A percentile compares a stretch with the other conserved stretches of the same genome.
phyloP scores from a whole-genome alignment of 2,329 filamentous ascomycete genomes.

The Penicillium expansum region DNA sequence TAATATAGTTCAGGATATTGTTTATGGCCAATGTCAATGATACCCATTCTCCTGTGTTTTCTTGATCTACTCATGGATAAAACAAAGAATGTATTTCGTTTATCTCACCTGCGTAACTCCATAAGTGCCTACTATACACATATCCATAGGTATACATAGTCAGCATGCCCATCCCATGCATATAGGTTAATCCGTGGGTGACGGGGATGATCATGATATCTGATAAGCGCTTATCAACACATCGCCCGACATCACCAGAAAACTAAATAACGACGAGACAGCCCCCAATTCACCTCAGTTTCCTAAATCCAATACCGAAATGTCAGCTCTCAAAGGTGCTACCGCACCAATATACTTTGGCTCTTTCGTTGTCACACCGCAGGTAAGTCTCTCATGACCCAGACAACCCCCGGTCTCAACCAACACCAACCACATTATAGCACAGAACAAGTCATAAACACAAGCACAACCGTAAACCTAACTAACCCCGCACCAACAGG shows the following conservation, averaged over 20 bases:
- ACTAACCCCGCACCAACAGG: conserved; percentile 49
- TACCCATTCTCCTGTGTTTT: conserved; percentile 20
- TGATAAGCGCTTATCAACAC: conserved; percentile 8
- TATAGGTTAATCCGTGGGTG: too few species aligned
- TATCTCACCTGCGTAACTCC: not conserved
- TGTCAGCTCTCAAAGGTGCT: conserved; percentile 33
- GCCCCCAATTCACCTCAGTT: not conserved
- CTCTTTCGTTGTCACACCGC: conserved; percentile 70
- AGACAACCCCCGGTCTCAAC: not conserved
- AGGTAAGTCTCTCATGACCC: conserved; percentile 48
- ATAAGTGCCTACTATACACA: not conserved
- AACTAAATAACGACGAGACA: not conserved
- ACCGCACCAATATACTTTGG: conserved; percentile 62
- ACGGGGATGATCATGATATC: not conserved
- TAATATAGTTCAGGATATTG: conserved; percentile 25
- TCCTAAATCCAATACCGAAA: conserved; percentile 11
- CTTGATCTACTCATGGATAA: not conserved
- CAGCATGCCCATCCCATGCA: too few species aligned
- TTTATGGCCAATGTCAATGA: conserved; percentile 28
- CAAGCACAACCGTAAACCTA: conserved; percentile 3
- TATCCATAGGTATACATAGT: not conserved
- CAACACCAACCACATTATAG: not conserved
- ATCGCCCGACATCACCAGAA: conserved; percentile 1
- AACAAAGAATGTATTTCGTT: not conserved
- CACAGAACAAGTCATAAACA: not conserved